Base-by-base conservation (phyloP, 2,329 filamentous ascomycete genomes). In the Penicillium sp. region DNA sequence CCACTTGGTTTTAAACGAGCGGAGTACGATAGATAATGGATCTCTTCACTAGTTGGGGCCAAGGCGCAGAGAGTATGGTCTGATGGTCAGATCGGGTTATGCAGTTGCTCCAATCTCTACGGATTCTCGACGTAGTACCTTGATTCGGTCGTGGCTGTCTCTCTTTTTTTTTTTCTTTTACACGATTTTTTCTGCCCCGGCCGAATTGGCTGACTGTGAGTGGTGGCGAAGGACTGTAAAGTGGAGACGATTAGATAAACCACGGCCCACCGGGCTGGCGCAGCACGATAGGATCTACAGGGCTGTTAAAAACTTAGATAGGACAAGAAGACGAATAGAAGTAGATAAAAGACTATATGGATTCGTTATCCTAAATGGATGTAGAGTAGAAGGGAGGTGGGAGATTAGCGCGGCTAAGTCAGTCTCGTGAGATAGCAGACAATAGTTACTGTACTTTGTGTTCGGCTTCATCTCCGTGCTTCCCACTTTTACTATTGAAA, bases 181-280 rank as follows among this genome's bases (percentile, higher is more conserved):
- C 49, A 31, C 41, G 24, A 51, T 50, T 50, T 52, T 54, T 60
- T 56, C 59, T 58, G 60, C 41, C 40, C 56, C 57, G 54, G 55
- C 51, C 52, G 52, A 65, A 55, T 65, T 18, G 35, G 16, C 5
- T 22, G 27, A 14, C 11, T 64, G 31, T 66, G 58, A 66, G 41
- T 65, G 64, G 64, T 60, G 64, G 60, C 50, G 58, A 63, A 58
- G 36, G n/a, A 2, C 6, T 6, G 2, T n/a, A 46, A 49, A 50
- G 60, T 62, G 58, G 59, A 53, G 58, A 43, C 40, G 47, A 11
- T 58, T 43, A 33, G 40, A 58, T 53, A 60, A 62, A 51, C n/a
- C 37, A 31, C 27, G 53, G 22, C 27, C 63, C 59, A 60, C 63
- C 33, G 47, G 33, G 22, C 33, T 22, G 11, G 35, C 16, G 39